Conservation (phyloP, 176 grass and related monocot species). For the Hordeum vulgare region DNA sequence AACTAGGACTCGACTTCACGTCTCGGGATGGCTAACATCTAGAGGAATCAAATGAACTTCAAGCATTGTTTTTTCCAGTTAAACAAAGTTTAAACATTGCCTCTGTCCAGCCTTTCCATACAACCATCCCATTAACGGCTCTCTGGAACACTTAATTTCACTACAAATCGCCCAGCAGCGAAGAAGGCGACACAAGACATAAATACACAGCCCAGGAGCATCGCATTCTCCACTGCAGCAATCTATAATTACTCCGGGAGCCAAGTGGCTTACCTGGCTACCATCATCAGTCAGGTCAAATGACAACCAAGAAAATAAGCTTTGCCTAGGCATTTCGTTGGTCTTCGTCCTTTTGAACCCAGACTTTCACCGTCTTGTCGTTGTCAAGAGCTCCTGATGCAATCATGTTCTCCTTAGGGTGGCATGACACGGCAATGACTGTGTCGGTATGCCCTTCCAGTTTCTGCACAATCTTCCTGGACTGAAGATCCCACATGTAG, state of each 20-base stretch:
- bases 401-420: constrained; percentile 81
- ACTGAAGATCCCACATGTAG: constrained; percentile 93
- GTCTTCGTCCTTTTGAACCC: constrained; percentile 67
- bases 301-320: constrained; percentile 8
- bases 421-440: constrained; percentile 78
- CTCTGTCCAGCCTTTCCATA: constrained; percentile 8
- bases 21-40: background rate
- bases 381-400: constrained; percentile 72
- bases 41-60: background rate
- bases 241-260: constrained; percentile 34
- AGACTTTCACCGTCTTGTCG: constrained; percentile 88
- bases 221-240: constrained; percentile 28
- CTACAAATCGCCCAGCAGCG: constrained; percentile 1
- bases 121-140: constrained; percentile 25
- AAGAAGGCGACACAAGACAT: constrained; percentile 22
- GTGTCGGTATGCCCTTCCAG: constrained; percentile 76
- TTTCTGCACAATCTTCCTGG: constrained; percentile 85
- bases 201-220: constrained; percentile 33
- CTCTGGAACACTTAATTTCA: background rate
- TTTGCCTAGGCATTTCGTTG: constrained; percentile 16
- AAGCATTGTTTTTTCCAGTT: background rate
- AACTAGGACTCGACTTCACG: background rate
- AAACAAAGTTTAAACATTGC: constrained; percentile 6
- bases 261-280: constrained; percentile 25
- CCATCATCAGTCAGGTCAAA: constrained; percentile 25